These are phyloP conservation scores for Cymbomonas tetramitiformis DNA, from an alignment of 139 green algal genomes.

Conservation along the genomic window DNA sequence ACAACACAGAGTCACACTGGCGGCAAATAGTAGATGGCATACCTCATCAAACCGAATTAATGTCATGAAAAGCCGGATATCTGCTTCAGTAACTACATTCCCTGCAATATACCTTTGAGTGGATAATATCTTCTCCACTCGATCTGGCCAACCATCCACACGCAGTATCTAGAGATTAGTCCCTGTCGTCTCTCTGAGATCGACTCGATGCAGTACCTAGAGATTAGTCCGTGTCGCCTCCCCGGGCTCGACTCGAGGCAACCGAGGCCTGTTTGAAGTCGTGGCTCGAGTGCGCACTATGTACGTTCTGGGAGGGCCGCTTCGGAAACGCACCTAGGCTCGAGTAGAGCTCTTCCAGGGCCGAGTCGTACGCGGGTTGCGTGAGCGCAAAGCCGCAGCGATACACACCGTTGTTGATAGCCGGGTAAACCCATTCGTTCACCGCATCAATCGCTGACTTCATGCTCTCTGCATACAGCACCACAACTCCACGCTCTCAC, in stretches of 20 bases:
- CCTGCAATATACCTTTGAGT: constrained; percentile 67
- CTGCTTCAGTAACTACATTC: constrained; percentile 74
- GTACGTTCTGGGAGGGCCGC: too few species aligned
- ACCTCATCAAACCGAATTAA: constrained; percentile 62
- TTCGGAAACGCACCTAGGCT: too few species aligned
- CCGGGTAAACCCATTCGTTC: constrained; percentile 64
- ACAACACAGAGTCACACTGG: background rate
- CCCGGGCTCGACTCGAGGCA: too few species aligned
- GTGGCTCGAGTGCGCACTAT: too few species aligned
- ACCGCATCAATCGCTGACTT: constrained; percentile 25
- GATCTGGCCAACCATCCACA: too few species aligned
- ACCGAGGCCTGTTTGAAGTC: too few species aligned
- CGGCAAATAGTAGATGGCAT: background rate
- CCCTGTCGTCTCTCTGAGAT: too few species aligned
- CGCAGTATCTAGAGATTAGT: too few species aligned
- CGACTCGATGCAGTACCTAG: too few species aligned
- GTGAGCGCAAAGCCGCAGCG: constrained; percentile 73
- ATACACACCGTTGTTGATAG: constrained; percentile 96
- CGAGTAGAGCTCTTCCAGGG: constrained; percentile 45
- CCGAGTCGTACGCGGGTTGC: constrained; percentile 72
- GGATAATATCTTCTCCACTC: constrained; percentile 57
- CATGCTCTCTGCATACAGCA: constrained; percentile 27
- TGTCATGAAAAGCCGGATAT: constrained; percentile 79
- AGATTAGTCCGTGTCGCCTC: too few species aligned
- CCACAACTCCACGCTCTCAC: too few species aligned